A percentile compares a stretch with the other conserved stretches of the same genome.
phyloP scores from a whole-genome alignment of 164 flowering plant species.

The Litsea cubeba region DNA sequence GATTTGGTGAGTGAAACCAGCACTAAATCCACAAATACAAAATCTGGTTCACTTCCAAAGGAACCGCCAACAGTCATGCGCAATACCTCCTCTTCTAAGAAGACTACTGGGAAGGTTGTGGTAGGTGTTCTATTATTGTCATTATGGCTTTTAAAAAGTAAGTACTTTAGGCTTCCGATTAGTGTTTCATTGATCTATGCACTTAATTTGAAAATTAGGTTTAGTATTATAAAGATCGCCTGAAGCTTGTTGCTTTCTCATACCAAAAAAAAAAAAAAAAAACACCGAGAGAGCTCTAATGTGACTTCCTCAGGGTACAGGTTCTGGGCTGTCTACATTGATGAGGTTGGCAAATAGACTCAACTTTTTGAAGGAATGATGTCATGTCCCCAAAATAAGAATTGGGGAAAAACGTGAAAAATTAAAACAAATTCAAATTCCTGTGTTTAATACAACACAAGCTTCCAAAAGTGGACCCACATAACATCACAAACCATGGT shows the following conservation, averaged over 20 bases:
- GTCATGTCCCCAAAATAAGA: no score
- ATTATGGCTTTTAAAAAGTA: not conserved
- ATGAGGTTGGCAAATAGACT: constrained; percentile 66
- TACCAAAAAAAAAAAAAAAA: no score
- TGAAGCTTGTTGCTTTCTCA: not conserved
- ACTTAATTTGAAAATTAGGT: not conserved
- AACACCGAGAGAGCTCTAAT: constrained; percentile 8
- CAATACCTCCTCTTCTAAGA: constrained; percentile 6
- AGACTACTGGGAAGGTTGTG: constrained; percentile 33
- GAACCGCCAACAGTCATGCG: constrained; percentile 2
- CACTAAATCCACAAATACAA: constrained; percentile 8
- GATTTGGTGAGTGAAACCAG: not conserved
- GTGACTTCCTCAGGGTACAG: constrained; percentile 31
- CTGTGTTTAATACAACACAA: no score
- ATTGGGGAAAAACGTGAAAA: no score
- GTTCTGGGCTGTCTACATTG: constrained; percentile 54
- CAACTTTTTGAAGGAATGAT: constrained; percentile 79
- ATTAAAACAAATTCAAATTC: no score
- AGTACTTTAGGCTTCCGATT: no score
- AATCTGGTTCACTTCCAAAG: constrained; percentile 10
- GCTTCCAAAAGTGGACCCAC: no score
- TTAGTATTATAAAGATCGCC: not conserved
- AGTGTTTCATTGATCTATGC: not conserved
- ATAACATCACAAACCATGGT: no score
- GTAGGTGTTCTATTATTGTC: constrained; percentile 24